Evolutionary conservation across 2,329 filamentous ascomycete genomes (phyloP), one percentile per base, ranked within the genome.

Genomic region (Claviceps africana): DNA sequence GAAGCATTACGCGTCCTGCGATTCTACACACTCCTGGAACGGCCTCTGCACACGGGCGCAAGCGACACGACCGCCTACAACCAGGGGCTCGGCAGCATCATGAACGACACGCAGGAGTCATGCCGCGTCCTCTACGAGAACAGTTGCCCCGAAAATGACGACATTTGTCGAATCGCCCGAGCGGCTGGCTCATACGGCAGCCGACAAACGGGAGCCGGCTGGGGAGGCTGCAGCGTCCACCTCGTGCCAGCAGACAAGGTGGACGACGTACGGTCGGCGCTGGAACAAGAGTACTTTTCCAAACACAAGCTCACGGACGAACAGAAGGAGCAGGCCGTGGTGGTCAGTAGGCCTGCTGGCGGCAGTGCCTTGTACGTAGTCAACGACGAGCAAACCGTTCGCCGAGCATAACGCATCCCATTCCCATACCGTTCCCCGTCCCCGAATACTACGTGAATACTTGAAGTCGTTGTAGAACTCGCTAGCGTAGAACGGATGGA

Each of bases 211-310:
- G 93, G 93, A 40, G 93, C 93, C 0, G 93, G 93, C 3, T 98
- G 93, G 93, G 93, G 93, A 56, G 93, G 93, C 2, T 97, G 93
- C 71, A 93, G 82, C 55, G 91, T 98, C 53, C 93, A 98, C 70
- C 77, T 98, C 53, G 85, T 97, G 50, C 86, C 91, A 0, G 86
- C 82, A 53, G 79, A 88, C 61, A 91, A 85, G 68, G 85, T 96
- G 0, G 82, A 84, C 5, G 79, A 73, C 28, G 86, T 98, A 22
- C 88, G 79, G 65, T 75, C 79, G 61, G 87, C 87, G 5, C 82
- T 93, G 77, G 80, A 86, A 61, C 77, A 77, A 56, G 82, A 89
- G 64, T 98, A 97, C 66, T 97, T 94, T 67, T 71, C 77, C 52
- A 85, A 84, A 72, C 77, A 77, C 58, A 63, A 73, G 6, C 61